Base-by-base conservation (phyloP, 495 filamentous ascomycete species). In the Opeltia flavorubescens region DNA sequence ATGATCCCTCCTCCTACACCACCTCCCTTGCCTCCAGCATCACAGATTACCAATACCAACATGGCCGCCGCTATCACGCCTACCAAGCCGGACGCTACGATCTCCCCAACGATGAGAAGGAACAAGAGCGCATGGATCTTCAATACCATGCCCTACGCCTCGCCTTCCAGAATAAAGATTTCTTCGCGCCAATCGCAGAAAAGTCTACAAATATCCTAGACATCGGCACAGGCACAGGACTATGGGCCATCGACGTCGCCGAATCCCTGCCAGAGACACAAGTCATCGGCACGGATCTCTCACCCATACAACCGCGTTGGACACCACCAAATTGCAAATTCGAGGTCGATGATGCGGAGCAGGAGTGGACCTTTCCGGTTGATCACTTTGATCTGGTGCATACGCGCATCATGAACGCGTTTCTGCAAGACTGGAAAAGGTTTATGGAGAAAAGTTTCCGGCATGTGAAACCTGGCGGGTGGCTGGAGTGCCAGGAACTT, bases 131-230 rank as follows among this genome's bases (percentile, higher is more conserved):
- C 8, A 59, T 73, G 40, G 67, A 72, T 43, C 55, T 72, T 1
- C 63, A 67, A 18, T 68, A 75, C 47, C 72, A 73, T 35, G 64
- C 73, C 34, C 66, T 71, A 26, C 60, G 63, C 9, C 57, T 74
- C 23, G 56, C 78, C n/a, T 60, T 80, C 2, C 67, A 66, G 21
- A 77, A 79, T n/a, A 67, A 67, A 34, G 63, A 80, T 6, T 73
- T 68, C 51, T 61, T 79, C 3, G 71, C 82, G 0, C 82, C 82
- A 4, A 62, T 86, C 13, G 65, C 59, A 18, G 40, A 59, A 8
- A n/a, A n/a, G n/a, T 66, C 72, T 1, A 69, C 80, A 46, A 74
- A 74, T 46, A 71, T 81, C 18, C 65, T 85, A 8, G 82, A 86
- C 51, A 54, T 86, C 29, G 82, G 82, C 35, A 84, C 80, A 1